These are phyloP conservation scores for Solanum etuberosum DNA, from an alignment of 257 asterid genomes.

Conservation along the genomic window DNA sequence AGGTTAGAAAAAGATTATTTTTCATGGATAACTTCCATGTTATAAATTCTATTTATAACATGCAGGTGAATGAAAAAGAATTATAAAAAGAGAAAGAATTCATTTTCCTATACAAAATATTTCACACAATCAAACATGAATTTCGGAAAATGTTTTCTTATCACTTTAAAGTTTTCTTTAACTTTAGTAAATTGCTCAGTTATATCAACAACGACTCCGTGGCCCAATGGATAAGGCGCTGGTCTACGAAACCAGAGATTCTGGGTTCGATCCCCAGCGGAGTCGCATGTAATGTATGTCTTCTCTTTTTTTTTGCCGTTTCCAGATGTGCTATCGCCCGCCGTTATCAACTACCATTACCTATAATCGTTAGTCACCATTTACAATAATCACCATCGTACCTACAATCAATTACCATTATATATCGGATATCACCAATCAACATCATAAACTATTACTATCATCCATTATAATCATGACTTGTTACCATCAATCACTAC, in stretches of 20 bases:
- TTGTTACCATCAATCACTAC: neutral
- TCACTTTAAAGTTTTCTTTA: too few relatives aligned
- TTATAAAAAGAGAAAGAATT: too few relatives aligned
- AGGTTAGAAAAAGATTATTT: too few relatives aligned
- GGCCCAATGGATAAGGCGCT: constrained; percentile 99
- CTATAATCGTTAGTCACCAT: neutral
- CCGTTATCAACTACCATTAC: neutral
- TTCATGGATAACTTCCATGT: too few relatives aligned
- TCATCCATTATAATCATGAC: neutral
- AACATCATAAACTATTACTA: neutral
- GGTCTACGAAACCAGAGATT: constrained; percentile 99
- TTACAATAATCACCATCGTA: neutral
- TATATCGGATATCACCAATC: neutral
- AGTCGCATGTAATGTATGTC: neutral
- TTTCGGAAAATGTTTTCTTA: neutral
- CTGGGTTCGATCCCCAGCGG: constrained; percentile 97
- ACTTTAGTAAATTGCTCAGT: rapidly evolving
- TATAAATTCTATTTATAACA: too few relatives aligned
- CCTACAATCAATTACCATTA: too few relatives aligned
- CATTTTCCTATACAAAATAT: too few relatives aligned
- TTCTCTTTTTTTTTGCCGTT: too few relatives aligned
- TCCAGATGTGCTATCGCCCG: too few relatives aligned
- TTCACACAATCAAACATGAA: neutral
- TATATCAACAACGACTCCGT: neutral
- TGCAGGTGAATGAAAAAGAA: too few relatives aligned